Evolutionary conservation across 768 basidiomycete species (phyloP).

Genomic region (Gautieria morchelliformis): DNA sequence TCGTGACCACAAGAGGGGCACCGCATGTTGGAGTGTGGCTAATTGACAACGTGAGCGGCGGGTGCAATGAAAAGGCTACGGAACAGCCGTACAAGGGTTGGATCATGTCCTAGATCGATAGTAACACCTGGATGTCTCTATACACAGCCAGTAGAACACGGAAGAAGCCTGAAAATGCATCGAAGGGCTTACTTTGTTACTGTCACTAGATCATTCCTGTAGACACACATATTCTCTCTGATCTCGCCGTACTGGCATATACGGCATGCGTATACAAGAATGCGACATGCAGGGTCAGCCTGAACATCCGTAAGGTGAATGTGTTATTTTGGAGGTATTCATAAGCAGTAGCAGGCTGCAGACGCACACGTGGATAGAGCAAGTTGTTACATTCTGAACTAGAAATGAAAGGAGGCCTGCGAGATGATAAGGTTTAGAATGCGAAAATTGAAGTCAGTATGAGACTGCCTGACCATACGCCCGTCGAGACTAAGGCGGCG

Average conservation of each 20-base stretch:
- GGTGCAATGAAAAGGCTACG: background rate
- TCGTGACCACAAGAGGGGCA: slow-evolving; percentile 79
- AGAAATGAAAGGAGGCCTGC: slow-evolving; percentile 82
- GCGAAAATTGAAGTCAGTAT: no score
- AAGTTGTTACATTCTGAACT: slow-evolving; percentile 94
- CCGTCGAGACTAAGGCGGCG: no score
- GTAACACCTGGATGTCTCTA: slow-evolving; percentile 91
- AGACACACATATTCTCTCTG: slow-evolving; percentile 82
- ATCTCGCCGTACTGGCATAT: slow-evolving; percentile 85
- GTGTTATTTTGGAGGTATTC: background rate
- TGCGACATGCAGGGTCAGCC: slow-evolving; percentile 75
- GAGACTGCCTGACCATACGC: no score
- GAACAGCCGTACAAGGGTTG: slow-evolving; percentile 63
- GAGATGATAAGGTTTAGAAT: no score
- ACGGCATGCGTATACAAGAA: slow-evolving; percentile 85
- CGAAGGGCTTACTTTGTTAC: slow-evolving; percentile 67
- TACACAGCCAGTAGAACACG: background rate
- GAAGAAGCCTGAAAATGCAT: slow-evolving; percentile 1
- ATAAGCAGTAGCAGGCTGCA: background rate
- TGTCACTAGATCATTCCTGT: slow-evolving; percentile 86
- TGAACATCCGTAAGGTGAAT: slow-evolving; percentile 25
- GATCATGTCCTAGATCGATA: slow-evolving; percentile 77
- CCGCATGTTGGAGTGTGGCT: slow-evolving; percentile 77
- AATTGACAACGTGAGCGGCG: background rate
- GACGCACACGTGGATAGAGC: slow-evolving; percentile 54